A percentile compares a stretch with the other conserved stretches of the same genome.
These are phyloP conservation scores for Sugiyamaella qingdaonensis DNA, from an alignment of 805 yeast species.

Conservation along the genomic window DNA sequence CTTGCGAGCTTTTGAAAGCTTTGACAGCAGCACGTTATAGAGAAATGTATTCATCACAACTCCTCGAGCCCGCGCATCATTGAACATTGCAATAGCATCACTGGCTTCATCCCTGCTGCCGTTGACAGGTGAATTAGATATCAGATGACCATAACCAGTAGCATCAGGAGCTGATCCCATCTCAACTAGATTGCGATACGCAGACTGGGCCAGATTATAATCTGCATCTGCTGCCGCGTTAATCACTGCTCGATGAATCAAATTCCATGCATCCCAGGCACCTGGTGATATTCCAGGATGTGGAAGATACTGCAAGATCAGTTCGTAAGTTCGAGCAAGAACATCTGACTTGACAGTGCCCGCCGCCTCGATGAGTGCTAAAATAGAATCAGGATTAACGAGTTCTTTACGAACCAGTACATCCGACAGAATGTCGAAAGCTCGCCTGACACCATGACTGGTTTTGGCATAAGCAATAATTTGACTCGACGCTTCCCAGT, in stretches of 20 bases:
- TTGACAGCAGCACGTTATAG: conserved; percentile 34
- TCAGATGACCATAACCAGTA: conserved; percentile 33
- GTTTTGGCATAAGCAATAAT: conserved; percentile 21
- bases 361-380: conserved; percentile 21
- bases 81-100: conserved; percentile 31
- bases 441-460: conserved; percentile 13
- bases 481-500: conserved; percentile 13
- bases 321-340: conserved; percentile 12
- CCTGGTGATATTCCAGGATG: conserved; percentile 19
- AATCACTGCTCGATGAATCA: conserved; percentile 29
- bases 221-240: conserved; percentile 25
- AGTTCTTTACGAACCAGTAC: conserved; percentile 12
- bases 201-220: conserved; percentile 23
- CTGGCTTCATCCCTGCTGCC: conserved; percentile 31
- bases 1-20: conserved; percentile 36
- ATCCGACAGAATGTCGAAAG: conserved; percentile 15
- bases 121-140: conserved; percentile 25
- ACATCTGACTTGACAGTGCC: conserved; percentile 1
- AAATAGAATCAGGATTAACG: conserved; percentile 20
- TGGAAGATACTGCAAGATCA: conserved; percentile 18
- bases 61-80: conserved; percentile 29
- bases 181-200: conserved; percentile 25
- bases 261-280: conserved; percentile 27
- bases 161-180: conserved; percentile 34
- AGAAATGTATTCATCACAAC: conserved; percentile 32